Evolutionary conservation across 1,284 basidiomycete genomes (phyloP), one percentile per base, ranked within the genome.

Genomic region (Ganoderma meredithae): DNA sequence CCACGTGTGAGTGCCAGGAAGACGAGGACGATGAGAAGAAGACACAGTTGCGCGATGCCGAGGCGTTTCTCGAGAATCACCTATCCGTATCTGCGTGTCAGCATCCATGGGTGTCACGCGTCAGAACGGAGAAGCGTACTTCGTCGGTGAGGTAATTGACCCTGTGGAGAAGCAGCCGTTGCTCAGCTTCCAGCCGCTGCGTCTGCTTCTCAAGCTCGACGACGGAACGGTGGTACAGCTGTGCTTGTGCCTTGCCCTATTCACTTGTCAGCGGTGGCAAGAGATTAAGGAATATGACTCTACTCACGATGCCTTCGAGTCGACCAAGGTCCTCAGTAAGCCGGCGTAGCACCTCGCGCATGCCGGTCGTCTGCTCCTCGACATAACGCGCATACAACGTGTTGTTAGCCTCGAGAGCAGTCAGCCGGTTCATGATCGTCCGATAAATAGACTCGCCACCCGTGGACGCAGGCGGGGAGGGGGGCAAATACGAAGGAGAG

Each of bases 381-480:
- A 98, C 91, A 78, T 98, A 99, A 22, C 91, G 86, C 61, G 92
- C 87, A 63, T 95, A 93, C 1, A 99, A 83, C 0, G 95, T 96
- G 52, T 95, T 93, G 76, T 98, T 98, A 8, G 87, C 86, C 78
- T 99, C 97, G 5, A 99, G 86, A 7, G 90, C 89, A 7, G 88
- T 88, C 15, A 99, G 86, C 1, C 96, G 91, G 72, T 98, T 97
- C 88, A 96, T 96, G 75, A 99, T 99, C 12, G 93, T 95, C 12
- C 96, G 92, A 76, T 98, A 99, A 75, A 99, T 97, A 0, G 95
- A 97, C 79, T 99, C 96, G n/a, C 95, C 94, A 3, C 89, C 87
- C 36, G 86, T 75, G 2, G 69, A 68, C 4, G 69, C 64, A 1
- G 75, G 73, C 41, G 76, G 69, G 61, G 71, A 70, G 58, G 72